These are phyloP conservation scores for Leccinellum luteum DNA, from an alignment of 768 basidiomycete genomes.

Conservation along the genomic window DNA sequence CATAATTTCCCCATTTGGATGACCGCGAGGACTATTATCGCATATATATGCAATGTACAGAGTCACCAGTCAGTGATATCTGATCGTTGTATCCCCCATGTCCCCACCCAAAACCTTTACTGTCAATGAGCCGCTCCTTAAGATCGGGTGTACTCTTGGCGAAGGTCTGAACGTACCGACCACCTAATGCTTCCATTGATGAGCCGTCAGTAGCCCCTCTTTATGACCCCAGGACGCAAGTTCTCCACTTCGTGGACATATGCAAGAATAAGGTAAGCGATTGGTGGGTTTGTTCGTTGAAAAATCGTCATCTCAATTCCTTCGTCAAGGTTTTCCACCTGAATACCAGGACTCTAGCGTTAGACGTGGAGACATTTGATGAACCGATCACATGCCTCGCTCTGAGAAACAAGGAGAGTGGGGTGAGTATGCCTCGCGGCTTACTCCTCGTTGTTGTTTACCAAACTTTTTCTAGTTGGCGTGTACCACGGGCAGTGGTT, in stretches of 20 bases:
- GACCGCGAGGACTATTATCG: neutral
- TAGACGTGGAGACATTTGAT: conserved; percentile 48
- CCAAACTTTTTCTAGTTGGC: conserved; percentile 11
- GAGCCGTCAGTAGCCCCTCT: conserved; percentile 47
- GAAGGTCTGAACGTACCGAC: conserved; percentile 45
- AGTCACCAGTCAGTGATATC: neutral
- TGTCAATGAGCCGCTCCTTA: conserved; percentile 43
- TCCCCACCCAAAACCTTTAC: conserved; percentile 16
- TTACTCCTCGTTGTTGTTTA: neutral
- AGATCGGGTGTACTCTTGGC: conserved; percentile 54
- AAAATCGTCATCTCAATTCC: neutral
- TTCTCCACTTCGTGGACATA: conserved; percentile 71
- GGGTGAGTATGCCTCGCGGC: conserved; percentile 1
- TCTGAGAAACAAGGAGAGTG: conserved; percentile 41
- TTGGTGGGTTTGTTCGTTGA: neutral
- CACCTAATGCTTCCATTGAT: neutral
- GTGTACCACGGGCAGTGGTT: conserved; percentile 23
- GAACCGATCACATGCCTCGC: conserved; percentile 59
- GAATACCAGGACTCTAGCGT: conserved; percentile 38
- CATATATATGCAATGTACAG: conserved; percentile 9
- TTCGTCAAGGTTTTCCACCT: conserved; percentile 32
- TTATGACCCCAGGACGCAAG: conserved; percentile 52
- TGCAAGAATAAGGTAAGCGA: conserved; percentile 17
- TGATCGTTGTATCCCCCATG: conserved; percentile 6
- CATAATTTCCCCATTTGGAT: conserved; percentile 10